Conservation (phyloP, 495 filamentous ascomycete genomes). For the Penicillium daleae region DNA sequence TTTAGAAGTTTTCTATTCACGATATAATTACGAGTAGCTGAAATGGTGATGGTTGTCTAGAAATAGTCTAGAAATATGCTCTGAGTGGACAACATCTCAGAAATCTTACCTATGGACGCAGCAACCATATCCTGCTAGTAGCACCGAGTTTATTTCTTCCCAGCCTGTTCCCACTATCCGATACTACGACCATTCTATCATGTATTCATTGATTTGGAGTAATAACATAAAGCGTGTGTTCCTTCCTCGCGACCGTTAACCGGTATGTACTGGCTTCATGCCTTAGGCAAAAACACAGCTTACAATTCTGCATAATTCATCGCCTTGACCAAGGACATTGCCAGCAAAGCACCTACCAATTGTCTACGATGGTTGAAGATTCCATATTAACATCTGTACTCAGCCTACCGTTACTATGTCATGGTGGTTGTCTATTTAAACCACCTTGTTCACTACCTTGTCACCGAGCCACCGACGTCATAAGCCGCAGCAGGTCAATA, state of each 20-base stretch:
- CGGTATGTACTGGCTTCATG: neutral
- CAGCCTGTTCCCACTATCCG: too few species aligned
- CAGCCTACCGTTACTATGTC: neutral
- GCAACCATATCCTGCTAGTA: neutral
- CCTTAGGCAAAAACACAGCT: neutral
- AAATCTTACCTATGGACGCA: too few species aligned
- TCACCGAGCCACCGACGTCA: constrained; percentile 8
- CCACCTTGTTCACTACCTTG: neutral
- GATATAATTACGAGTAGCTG: too few species aligned
- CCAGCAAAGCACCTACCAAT: neutral
- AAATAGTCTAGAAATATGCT: too few species aligned
- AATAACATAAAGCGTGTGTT: neutral
- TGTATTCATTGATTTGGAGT: neutral
- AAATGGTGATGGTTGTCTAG: too few species aligned
- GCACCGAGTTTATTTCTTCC: neutral
- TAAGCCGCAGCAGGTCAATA: neutral
- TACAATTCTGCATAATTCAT: neutral
- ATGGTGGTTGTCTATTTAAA: neutral
- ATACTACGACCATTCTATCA: neutral
- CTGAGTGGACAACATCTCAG: neutral
- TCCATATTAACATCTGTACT: neutral
- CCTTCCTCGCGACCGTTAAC: neutral
- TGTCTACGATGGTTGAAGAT: neutral
- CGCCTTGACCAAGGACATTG: neutral
- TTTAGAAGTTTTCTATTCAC: too few species aligned